Evolutionary conservation across 2,329 filamentous ascomycete species (phyloP).

Genomic region (Aspergillus novoparasiticus): DNA sequence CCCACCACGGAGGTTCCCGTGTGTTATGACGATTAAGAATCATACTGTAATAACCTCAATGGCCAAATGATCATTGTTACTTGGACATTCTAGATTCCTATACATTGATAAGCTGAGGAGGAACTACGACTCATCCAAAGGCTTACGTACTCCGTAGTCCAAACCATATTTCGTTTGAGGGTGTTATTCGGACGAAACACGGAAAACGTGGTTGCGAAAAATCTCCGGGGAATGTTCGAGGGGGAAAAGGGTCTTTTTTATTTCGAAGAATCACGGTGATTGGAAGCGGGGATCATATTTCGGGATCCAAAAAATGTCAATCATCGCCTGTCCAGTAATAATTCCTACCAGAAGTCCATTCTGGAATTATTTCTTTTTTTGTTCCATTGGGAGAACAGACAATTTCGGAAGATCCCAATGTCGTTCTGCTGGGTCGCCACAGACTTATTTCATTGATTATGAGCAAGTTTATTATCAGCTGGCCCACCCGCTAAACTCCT

Average conservation of each 20-base stretch:
- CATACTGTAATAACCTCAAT: background rate
- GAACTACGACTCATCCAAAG: background rate
- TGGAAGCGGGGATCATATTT: conserved; percentile 15
- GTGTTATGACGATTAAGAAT: background rate
- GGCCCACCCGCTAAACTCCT: conserved; percentile 13
- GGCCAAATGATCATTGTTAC: background rate
- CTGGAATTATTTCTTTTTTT: background rate
- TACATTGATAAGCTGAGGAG: background rate
- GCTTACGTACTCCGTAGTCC: background rate
- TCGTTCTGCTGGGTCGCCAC: background rate
- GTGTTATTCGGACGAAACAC: conserved; percentile 12
- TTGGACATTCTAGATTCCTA: background rate
- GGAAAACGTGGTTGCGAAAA: conserved; percentile 13
- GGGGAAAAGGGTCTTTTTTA: background rate
- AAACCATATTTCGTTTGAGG: background rate
- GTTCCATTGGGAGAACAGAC: background rate
- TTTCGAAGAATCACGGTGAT: background rate
- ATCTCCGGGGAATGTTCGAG: conserved; percentile 7
- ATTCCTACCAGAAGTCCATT: background rate
- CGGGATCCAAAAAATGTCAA: conserved; percentile 13
- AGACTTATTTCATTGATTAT: conserved; percentile 1
- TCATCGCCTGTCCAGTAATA: conserved; percentile 8
- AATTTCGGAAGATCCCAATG: background rate
- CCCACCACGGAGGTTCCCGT: background rate
- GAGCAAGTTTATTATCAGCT: conserved; percentile 9